A percentile compares a stretch with the other conserved stretches of the same genome.
phyloP scores from a whole-genome alignment of 139 green algal genomes.

The Chlamydomonas sp. region DNA sequence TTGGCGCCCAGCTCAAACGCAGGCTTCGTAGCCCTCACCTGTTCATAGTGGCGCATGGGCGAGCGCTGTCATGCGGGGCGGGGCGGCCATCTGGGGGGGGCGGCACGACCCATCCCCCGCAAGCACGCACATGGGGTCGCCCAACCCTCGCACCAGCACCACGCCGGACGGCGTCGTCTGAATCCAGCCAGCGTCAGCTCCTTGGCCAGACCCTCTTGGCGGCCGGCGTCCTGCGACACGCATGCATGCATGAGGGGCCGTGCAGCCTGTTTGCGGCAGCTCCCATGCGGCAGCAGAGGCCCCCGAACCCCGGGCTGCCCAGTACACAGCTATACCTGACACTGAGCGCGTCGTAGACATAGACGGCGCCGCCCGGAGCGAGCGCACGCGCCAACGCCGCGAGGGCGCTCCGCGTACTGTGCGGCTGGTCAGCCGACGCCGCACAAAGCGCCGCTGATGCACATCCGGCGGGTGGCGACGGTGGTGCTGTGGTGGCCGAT shows the following conservation, averaged over 20 bases:
- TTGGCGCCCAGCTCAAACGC: conserved; percentile 50
- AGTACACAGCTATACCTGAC: background rate
- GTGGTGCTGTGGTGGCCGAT: background rate
- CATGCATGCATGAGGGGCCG: too few species aligned
- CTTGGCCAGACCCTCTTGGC: too few species aligned
- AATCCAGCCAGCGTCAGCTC: too few species aligned
- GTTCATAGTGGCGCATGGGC: too few species aligned
- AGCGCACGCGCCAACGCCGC: conserved; percentile 8
- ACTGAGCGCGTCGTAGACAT: conserved; percentile 16
- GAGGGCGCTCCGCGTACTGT: conserved; percentile 11
- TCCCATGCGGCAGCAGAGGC: conserved; percentile 51
- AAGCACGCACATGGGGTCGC: background rate
- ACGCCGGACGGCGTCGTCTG: background rate
- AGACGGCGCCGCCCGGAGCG: conserved; percentile 14
- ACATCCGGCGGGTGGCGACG: background rate
- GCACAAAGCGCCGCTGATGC: conserved; percentile 7
- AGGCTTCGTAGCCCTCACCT: conserved; percentile 45
- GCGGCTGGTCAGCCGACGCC: conserved; percentile 2
- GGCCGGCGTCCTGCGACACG: too few species aligned
- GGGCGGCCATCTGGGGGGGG: background rate
- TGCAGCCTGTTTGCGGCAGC: conserved; percentile 29
- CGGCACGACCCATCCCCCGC: background rate
- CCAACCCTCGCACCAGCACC: background rate
- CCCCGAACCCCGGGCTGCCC: conserved; percentile 12
- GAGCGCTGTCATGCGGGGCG: background rate